Base-by-base conservation (phyloP, 495 filamentous ascomycete genomes). In the Tuber indicum region DNA sequence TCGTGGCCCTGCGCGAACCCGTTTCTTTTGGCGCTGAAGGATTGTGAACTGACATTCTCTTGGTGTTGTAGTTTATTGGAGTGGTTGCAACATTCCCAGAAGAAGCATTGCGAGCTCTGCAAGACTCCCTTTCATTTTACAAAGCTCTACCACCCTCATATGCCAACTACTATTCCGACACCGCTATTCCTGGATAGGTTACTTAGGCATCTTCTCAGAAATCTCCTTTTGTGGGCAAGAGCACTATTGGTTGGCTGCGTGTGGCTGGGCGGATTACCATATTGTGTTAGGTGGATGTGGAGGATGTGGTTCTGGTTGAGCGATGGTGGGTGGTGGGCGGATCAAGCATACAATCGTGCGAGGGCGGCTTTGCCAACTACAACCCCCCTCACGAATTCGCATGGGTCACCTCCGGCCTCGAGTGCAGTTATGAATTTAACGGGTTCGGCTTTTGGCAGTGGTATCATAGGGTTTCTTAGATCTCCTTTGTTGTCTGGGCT, bases 31-130 rank as follows among this genome's bases (percentile, higher is more conserved):
- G 58, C 19, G 26, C 26, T 8, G 16, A 12, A 3, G 10, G 17
- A 8, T 66, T 66, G 32, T 19, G 14, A 2, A n/a, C 70, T 83
- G 70, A 82, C 75, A 32, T 39, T 58, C 8, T 58, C 26, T 39
- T 43, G 66, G 43, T 66, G 62, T 7, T 58, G 75, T 43, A 84
- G 82, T 84, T 86, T 99, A 83, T 96, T 98, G 89, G 94, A 98
- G 86, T 99, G 96, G 96, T 86, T 99, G 32, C 92, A 93, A 41
- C 96, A 99, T 84, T 97, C 94, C 1, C 94, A 98, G 84, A 98
- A 98, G 89, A 98, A 98, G 84, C 92, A 98, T 87, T 99, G 96
- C 86, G 96, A 99, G 87, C 90, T 99, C 23, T 99, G 96, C 90
- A 98, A 98, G 85, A 99, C 96, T 36, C 90, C 93, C 1, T 99